phyloP scores from a whole-genome alignment of 306 rosid genomes.

The Rosa multiflora region DNA sequence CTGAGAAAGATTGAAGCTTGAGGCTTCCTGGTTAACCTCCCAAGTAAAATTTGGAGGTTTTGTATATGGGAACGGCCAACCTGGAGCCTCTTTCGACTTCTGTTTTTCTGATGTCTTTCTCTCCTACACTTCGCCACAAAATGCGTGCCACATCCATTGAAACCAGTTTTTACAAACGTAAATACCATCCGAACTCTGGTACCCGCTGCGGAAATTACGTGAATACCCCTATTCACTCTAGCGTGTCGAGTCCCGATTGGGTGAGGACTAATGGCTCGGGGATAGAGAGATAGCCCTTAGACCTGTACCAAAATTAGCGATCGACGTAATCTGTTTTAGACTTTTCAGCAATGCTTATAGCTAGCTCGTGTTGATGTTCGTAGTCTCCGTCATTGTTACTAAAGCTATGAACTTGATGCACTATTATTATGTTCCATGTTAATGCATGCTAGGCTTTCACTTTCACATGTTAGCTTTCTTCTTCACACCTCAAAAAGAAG shows the following conservation, averaged over 20 bases:
- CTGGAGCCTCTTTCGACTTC: background rate
- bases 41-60: too few relatives aligned
- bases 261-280: background rate
- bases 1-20: background rate
- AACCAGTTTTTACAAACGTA: background rate
- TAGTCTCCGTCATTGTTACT: background rate
- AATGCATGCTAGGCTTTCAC: background rate
- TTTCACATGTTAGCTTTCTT: background rate
- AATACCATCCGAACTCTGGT: background rate
- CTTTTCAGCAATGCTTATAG: too few relatives aligned
- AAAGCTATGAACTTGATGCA: background rate
- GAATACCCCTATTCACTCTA: background rate
- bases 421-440: background rate
- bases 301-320: background rate
- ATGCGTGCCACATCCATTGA: background rate
- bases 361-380: background rate
- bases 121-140: background rate
- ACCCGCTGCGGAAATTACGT: background rate
- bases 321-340: background rate
- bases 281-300: background rate
- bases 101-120: background rate
- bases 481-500: too few relatives aligned
- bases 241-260: conserved; percentile 5
- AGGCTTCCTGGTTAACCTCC: background rate
- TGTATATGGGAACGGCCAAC: background rate